Evolutionary conservation across 2,329 filamentous ascomycete genomes (phyloP).

Genomic region (Penicillium olsonii): DNA sequence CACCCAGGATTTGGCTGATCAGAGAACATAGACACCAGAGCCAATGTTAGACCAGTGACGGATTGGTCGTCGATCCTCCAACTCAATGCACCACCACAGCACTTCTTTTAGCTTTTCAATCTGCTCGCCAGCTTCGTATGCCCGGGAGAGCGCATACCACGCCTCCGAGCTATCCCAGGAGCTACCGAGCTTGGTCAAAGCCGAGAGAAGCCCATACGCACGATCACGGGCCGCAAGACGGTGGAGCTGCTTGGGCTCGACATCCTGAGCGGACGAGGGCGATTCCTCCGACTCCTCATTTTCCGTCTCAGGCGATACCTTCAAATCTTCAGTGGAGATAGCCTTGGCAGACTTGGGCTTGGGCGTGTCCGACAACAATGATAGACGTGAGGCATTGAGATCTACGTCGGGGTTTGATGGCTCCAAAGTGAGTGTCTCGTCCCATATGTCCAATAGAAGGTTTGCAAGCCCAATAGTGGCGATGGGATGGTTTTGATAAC

Average conservation of each 20-base stretch:
- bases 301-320: conserved; percentile 8
- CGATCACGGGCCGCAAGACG: conserved; percentile 87
- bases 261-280: conserved; percentile 32
- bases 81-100: conserved; percentile 95
- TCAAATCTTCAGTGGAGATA: conserved; percentile 25
- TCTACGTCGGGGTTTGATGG: conserved; percentile 33
- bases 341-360: conserved; percentile 24
- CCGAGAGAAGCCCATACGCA: conserved; percentile 79
- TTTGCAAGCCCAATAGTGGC: conserved; percentile 82
- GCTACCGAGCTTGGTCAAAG: conserved; percentile 78
- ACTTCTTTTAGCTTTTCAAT: conserved; percentile 86
- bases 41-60: conserved; percentile 75
- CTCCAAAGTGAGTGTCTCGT: conserved; percentile 46
- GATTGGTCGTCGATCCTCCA: conserved; percentile 81
- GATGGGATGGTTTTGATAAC: conserved; percentile 75
- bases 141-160: conserved; percentile 84
- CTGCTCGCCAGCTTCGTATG: conserved; percentile 85
- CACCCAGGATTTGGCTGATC: conserved; percentile 16
- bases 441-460: conserved; percentile 84
- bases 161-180: conserved; percentile 93
- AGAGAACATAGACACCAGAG: conserved; percentile 66
- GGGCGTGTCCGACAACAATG: conserved; percentile 22
- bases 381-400: conserved; percentile 27
- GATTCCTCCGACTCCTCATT: conserved; percentile 6
- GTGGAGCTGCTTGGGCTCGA: conserved; percentile 70